phyloP scores from a whole-genome alignment of 73 alveolate genomes.

The Paramecium tetraurelia region DNA sequence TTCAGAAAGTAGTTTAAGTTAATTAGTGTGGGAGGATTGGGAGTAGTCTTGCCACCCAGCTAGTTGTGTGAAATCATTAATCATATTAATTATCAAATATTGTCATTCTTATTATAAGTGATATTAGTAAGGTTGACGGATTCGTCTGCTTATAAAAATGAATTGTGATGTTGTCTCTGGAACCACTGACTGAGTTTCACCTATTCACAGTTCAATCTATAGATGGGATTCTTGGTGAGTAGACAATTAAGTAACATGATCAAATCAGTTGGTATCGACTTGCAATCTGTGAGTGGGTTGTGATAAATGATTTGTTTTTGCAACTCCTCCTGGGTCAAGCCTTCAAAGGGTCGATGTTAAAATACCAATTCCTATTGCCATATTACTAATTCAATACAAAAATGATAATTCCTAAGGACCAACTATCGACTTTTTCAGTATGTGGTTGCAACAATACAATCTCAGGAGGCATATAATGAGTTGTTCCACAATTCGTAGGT shows the following conservation, averaged over 20 bases:
- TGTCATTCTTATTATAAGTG: neutral
- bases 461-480: slow-evolving; percentile 66
- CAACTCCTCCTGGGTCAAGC: neutral
- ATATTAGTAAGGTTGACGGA: neutral
- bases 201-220: neutral
- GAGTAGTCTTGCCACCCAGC: slow-evolving; percentile 10
- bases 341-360: neutral
- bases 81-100: neutral
- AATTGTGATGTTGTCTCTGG: neutral
- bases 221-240: neutral
- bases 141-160: neutral
- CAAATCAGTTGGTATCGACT: neutral
- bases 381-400: slow-evolving; percentile 45
- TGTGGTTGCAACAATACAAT: slow-evolving; percentile 72
- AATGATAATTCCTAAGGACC: slow-evolving; percentile 79
- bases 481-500: slow-evolving; percentile 16
- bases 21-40: neutral
- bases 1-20: neutral
- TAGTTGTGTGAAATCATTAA: neutral
- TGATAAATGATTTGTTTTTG: neutral
- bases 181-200: neutral
- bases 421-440: slow-evolving; percentile 75
- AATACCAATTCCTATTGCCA: neutral
- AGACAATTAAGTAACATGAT: neutral
- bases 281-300: neutral